Evolutionary conservation across 2,329 filamentous ascomycete species (phyloP), one percentile per base, ranked within the genome.

Genomic region (Fusarium duplospermum): DNA sequence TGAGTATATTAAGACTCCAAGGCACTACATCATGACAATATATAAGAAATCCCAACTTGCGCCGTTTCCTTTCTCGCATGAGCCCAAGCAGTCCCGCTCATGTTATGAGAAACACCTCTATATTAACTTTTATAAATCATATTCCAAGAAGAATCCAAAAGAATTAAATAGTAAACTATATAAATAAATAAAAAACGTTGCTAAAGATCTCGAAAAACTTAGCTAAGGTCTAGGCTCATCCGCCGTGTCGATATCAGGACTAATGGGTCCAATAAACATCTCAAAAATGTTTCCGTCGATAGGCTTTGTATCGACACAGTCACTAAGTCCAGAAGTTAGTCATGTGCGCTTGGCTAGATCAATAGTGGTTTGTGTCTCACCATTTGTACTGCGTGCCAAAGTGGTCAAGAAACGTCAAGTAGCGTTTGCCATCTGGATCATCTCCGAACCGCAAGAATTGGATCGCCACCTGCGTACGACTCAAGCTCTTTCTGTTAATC

Each of bases 371-470:
- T 31, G 6, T 22, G 7, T 10, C 67, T 70, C 56, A 72, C 70
- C 61, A 67, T 4, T 45, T 11, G 10, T 14, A 16, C 4, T 52
- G 0, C 4, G 33, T 31, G 33, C 67, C 67, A 22, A 9, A 45
- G 33, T 47, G 11, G 24, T 72, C 70, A 24, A 38, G 66, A 35
- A 18, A 67, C 4, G 18, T 6, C 24, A 72, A 22, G 29, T 67
- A 56, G 1, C 61, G 63, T 40, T 60, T 63, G 4, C 70, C 70
- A 35, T 62, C 33, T n/a, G 45, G 6, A 45, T 70, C 61, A 20
- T 70, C 22, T 7, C 70, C 70, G 18, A 72, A 72, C 6, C 64
- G 59, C 29, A 72, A 20, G 11, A 72, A 70, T 4, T 72, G 70
- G 2, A 72, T 24, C 1, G 52, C 59, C 10, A 72, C 64, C 2